Evolutionary conservation across 2,329 filamentous ascomycete species (phyloP), one percentile per base, ranked within the genome.

Genomic region (Bipolaris victoriae): DNA sequence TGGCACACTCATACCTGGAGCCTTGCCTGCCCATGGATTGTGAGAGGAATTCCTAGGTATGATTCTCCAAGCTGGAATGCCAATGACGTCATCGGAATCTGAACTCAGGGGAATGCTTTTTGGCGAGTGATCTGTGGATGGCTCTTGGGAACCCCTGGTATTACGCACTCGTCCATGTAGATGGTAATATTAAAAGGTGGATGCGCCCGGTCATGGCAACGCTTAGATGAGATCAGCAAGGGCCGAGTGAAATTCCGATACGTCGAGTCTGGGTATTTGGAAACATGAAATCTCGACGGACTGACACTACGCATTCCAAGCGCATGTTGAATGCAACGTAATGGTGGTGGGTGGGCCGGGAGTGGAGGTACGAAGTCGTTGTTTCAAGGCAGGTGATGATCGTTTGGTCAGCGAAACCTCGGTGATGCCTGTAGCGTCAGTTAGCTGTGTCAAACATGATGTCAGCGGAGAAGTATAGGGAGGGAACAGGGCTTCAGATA

Each of bases 341-440:
- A 49, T 29, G 22, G n/a, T 18, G 46, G 35, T 39, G 46, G 46
- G 24, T 48, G 46, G 46, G 24, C 20, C 46, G 16, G 16, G 46
- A 48, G 46, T 48, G 46, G 46, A 49, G 46, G 46, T 49, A n/a
- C n/a, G 33, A 49, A 49, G 35, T 18, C 33, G 24, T 26, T 20
- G 22, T 49, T 29, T 22, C 35, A 49, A n/a, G 10, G 35, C 7
- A 39, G 2, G n/a, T n/a, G 46, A n/a, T 49, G 46, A 49, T 49
- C 46, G 33, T 49, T 49, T 49, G 33, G 20, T 49, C 46, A 39
- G 10, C 10, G 46, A 39, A 22, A 39, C 16, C 29, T 20, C 7
- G 22, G 10, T 29, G 33, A 49, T 26, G 33, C 35, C 26, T 24
- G 22, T 35, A 3, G 22, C 13, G 35, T 18, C 20, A 39, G 33